Conservation (phyloP, 495 filamentous ascomycete species). For the Penicillium desertorum region DNA sequence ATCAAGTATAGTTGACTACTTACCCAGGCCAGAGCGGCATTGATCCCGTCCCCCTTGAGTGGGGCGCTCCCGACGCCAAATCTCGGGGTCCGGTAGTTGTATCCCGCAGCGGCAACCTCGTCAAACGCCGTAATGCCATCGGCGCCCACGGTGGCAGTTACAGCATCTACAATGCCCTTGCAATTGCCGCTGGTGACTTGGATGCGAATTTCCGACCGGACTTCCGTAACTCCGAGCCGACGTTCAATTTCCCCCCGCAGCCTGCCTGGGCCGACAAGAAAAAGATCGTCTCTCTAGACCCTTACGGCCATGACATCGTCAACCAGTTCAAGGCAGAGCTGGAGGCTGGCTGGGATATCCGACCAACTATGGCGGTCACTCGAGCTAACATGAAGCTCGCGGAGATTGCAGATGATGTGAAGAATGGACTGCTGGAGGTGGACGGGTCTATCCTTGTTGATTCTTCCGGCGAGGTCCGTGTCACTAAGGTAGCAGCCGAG, state of each 20-base stretch:
- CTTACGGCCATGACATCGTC: constrained; percentile 74
- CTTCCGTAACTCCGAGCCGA: constrained; percentile 92
- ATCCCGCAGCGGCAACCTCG: constrained; percentile 68
- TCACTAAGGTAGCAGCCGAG: constrained; percentile 96
- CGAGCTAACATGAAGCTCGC: constrained; percentile 96
- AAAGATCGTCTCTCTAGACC: constrained; percentile 98
- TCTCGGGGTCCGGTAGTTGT: constrained; percentile 88
- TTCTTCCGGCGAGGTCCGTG: constrained; percentile 76
- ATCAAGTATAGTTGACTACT: constrained; percentile 61
- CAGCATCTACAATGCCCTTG: constrained; percentile 92
- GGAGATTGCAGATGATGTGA: constrained; percentile 86
- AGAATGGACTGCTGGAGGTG: constrained; percentile 70
- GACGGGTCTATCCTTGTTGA: constrained; percentile 93
- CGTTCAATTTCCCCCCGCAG: constrained; percentile 82
- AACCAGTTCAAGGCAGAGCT: constrained; percentile 42
- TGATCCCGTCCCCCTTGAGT: constrained; percentile 82
- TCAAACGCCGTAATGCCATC: constrained; percentile 84
- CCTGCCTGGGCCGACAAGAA: constrained; percentile 86
- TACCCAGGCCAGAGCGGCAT: constrained; percentile 95
- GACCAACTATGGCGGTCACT: constrained; percentile 93
- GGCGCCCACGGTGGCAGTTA: constrained; percentile 97
- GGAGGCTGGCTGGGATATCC: constrained; percentile 80
- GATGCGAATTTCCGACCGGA: constrained; percentile 83
- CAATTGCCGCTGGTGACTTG: constrained; percentile 87
- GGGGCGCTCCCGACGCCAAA: constrained; percentile 76